Percentiles rank a stretch among this genome's conserved stretches.
Evolutionary conservation across 116 monocot species (phyloP).

Genomic region (Iris pallida): DNA sequence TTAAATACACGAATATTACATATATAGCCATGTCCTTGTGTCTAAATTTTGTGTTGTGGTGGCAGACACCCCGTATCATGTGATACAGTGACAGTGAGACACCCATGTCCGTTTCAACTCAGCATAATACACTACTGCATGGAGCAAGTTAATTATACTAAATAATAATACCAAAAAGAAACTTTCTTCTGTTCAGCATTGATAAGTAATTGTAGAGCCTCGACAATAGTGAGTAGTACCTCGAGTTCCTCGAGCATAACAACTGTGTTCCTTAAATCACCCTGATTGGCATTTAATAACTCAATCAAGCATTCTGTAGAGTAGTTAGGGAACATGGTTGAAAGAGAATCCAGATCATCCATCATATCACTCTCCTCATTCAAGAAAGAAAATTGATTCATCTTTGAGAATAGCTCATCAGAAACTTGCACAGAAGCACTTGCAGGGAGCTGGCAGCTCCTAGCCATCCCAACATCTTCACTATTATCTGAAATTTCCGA

Average conservation of each 20-base stretch:
- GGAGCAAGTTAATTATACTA: too few relatives aligned
- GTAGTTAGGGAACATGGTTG: conserved; percentile 16
- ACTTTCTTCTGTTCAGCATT: too few relatives aligned
- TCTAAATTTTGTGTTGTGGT: too few relatives aligned
- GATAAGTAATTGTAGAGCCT: too few relatives aligned
- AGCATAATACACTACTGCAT: too few relatives aligned
- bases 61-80: too few relatives aligned
- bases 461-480: conserved; percentile 1
- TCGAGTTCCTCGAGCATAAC: conserved; percentile 21
- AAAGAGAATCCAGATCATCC: conserved; percentile 14
- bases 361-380: background rate
- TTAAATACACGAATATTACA: too few relatives aligned
- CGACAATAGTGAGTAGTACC: background rate
- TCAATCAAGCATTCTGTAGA: conserved; percentile 19
- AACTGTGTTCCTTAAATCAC: conserved; percentile 8
- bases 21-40: too few relatives aligned
- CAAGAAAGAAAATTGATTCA: too few relatives aligned
- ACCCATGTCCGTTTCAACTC: too few relatives aligned
- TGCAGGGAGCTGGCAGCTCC: background rate
- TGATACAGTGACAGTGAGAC: too few relatives aligned
- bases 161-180: too few relatives aligned
- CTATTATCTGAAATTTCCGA: conserved; percentile 2
- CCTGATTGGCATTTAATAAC: conserved; percentile 9
- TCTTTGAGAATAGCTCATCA: conserved; percentile 4
- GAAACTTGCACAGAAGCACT: conserved; percentile 7